Base-by-base conservation (phyloP, 2,329 filamentous ascomycete genomes). In the Chrysoporthe austroafricana region DNA sequence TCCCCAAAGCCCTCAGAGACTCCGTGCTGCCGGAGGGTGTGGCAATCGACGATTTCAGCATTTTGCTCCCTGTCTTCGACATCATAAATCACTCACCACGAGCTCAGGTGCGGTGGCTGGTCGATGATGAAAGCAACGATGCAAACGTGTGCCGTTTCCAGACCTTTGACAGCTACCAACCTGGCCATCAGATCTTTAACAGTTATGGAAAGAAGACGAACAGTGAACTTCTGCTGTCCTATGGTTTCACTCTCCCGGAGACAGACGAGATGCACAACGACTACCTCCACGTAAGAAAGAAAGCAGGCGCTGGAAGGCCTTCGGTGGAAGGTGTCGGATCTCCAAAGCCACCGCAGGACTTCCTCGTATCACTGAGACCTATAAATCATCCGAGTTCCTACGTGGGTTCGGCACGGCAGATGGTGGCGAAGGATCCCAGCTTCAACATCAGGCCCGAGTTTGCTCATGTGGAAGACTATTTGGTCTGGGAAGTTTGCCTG, bases 131-230 rank as follows among this genome's bases (percentile, higher is more conserved):
- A 2, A 76, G 83, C 32, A 77, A 82, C 13, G 73, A 78, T 8
- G 69, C 72, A 3, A 71, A 71, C 16, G 59, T 71, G 26, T 88
- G 85, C 68, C 77, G 75, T 9, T 79, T 89, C 11, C 73, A 76
- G 18, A 80, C 82, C 9, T 75, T 74, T 21, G 78, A 80, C 66
- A 69, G 72, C 1, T 84, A 89, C 72, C 61, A 71, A 4, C 78
- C 86, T 0, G 87, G 88, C 0, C 76, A 86, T 42, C 86, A 88
- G 71, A 77, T 88, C 34, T 89, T 83, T 73, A 92, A 92, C 79
- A 93, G 92, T 76, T 94, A 94, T 74, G 91, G 91, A 42, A 76
- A 81, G 73, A 91, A 92, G 77, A 91, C 90, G 7, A 94, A 93
- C 73, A 90, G 89, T 68, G 90, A 92, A 78, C 79, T 91, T 34